Evolutionary conservation across 495 filamentous ascomycete species (phyloP), one percentile per base, ranked within the genome.

Genomic region (Neurospora pannonica): DNA sequence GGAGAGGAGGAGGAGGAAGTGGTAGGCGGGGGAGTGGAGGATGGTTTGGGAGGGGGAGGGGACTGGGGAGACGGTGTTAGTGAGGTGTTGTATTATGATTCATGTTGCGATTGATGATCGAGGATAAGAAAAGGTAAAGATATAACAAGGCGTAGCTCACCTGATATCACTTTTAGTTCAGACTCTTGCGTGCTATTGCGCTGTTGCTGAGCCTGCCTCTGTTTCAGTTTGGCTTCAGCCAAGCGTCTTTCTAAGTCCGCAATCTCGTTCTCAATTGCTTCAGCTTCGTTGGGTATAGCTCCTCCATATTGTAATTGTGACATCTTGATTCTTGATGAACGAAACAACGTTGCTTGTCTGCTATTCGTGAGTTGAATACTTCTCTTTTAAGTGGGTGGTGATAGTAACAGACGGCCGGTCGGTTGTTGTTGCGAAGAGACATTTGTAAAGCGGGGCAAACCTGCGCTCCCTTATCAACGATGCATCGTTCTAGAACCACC

Each of bases 1-100:
- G 40, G 96, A 92, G 77, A 99, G 92, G 15, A 98, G 89, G 71
- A 98, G 90, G 75, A 98, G 91, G 73, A 93, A 89, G 83, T 98
- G 96, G 38, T 86, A 84, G 1, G 83, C 74, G 38, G 72, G 77
- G 73, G 77, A 40, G 69, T 54, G 67, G 54, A 62, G 54, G 70
- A 70, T 48, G 19, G 75, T n/a, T 11, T 31, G 17, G 36, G 75
- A 70, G 19, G 43, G 39, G 38, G 40, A 48, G 69, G 72, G 71
- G 4, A 42, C 46, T 54, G 70, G 43, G n/a, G 40, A 46, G 34
- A 15, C 9, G 42, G 24, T 7, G 70, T 67, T 28, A 43, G 72
- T 71, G n/a, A 39, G 38, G 38, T 21, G 39, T 60, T 17, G 17
- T 19, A 6, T 19, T 42, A 42, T 19, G 17, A 19, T 7, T 6